Conservation (phyloP, 148 eudicot species). For the Nepenthes mirabilis region DNA sequence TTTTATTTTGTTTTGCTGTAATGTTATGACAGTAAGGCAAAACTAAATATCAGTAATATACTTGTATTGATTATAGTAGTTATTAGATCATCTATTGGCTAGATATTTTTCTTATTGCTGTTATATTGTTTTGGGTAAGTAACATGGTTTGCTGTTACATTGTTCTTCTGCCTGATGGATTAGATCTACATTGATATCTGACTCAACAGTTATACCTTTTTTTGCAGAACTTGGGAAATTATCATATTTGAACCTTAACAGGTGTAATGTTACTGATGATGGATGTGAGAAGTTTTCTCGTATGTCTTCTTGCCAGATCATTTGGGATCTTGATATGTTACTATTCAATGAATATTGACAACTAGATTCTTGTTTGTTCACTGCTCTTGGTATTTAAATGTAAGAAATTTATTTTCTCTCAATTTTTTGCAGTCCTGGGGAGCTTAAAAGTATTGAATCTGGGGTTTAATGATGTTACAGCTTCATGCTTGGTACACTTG, state of each 20-base stretch:
- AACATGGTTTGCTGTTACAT: not conserved
- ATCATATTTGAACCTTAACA: conserved; percentile 71
- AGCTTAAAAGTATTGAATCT: conserved; percentile 70
- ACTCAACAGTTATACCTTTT: not conserved
- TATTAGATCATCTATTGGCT: no score
- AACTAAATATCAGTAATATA: no score
- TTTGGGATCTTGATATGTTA: no score
- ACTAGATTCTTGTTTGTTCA: not conserved
- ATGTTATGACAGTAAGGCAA: no score
- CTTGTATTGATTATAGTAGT: no score
- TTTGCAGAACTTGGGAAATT: conserved; percentile 64
- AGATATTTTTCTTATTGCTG: no score
- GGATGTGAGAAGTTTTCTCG: conserved; percentile 79
- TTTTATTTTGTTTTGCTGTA: no score
- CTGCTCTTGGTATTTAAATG: not conserved
- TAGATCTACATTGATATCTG: not conserved
- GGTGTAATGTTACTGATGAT: conserved; percentile 63
- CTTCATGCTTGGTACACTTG: conserved; percentile 63
- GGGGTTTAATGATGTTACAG: conserved; percentile 78
- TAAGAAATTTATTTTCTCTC: not conserved
- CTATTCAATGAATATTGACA: no score
- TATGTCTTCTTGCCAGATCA: conserved; percentile 10
- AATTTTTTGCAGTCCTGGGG: conserved; percentile 33
- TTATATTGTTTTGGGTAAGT: no score
- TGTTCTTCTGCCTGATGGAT: no score